These are phyloP conservation scores for Colletotrichum tamarilloi DNA, from an alignment of 2,329 filamentous ascomycete species.

Conservation along the genomic window DNA sequence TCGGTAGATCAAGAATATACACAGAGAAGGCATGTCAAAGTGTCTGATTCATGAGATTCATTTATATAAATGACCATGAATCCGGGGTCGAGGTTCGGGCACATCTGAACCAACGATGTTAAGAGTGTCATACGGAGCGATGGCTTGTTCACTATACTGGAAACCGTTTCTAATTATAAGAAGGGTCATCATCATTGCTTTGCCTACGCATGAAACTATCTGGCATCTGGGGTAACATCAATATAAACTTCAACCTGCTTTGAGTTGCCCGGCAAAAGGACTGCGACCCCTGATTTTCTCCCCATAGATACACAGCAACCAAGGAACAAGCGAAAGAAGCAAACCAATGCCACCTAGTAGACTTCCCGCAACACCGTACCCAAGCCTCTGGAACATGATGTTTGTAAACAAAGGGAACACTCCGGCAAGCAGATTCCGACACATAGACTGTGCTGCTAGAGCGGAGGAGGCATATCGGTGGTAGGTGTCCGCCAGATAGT, in stretches of 20 bases:
- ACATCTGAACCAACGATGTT: too few relatives aligned
- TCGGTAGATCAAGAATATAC: too few relatives aligned
- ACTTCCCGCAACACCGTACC: constrained; percentile 70
- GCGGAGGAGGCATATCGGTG: constrained; percentile 74
- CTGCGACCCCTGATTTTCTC: constrained; percentile 70
- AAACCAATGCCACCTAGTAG: constrained; percentile 65
- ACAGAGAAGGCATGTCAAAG: too few relatives aligned
- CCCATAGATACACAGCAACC: constrained; percentile 74
- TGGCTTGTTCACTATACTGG: too few relatives aligned
- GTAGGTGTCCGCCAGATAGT: constrained; percentile 76
- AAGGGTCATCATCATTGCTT: neutral
- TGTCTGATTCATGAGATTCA: too few relatives aligned
- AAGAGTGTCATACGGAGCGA: too few relatives aligned
- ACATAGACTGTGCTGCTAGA: constrained; percentile 74
- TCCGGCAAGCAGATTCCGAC: constrained; percentile 73
- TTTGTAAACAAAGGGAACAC: constrained; percentile 64
- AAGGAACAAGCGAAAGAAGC: constrained; percentile 73
- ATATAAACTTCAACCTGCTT: neutral
- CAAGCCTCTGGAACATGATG: constrained; percentile 67
- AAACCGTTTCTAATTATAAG: too few relatives aligned
- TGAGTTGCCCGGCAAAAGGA: constrained; percentile 63
- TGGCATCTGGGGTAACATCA: neutral
- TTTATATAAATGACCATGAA: too few relatives aligned
- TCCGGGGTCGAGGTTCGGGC: too few relatives aligned
- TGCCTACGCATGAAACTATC: neutral